Evolutionary conservation across 2,329 filamentous ascomycete genomes (phyloP).

Genomic region (Geosmithia putterillii): DNA sequence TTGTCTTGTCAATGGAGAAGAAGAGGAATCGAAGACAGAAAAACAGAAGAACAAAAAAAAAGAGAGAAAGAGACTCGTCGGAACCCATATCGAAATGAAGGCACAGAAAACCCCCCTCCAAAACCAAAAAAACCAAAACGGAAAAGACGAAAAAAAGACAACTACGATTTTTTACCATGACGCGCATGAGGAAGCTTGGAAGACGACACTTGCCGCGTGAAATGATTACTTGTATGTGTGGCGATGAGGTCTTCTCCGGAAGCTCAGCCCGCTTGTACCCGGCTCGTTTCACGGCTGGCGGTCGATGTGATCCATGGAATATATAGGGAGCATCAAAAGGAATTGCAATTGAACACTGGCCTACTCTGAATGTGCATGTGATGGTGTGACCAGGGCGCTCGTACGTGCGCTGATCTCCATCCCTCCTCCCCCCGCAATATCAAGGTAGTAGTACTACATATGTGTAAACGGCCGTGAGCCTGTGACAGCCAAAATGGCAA

Average conservation of each 20-base stretch:
- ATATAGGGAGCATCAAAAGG: neutral
- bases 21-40: neutral
- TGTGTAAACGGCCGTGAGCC: too few species aligned
- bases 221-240: neutral
- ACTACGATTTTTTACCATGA: constrained; percentile 1
- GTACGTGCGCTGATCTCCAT: too few species aligned
- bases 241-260: neutral
- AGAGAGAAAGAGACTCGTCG: constrained; percentile 10
- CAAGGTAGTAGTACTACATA: too few species aligned
- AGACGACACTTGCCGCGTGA: constrained; percentile 1
- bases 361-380: neutral
- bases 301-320: neutral
- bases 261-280: neutral
- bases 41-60: neutral
- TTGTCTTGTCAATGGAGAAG: constrained; percentile 1
- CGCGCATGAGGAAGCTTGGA: constrained; percentile 1
- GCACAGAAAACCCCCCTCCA: neutral
- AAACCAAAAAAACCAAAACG: constrained; percentile 15
- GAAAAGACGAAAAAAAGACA: constrained; percentile 5
- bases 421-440: neutral
- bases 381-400: too few species aligned
- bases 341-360: neutral
- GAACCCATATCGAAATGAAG: constrained; percentile 16
- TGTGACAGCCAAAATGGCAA: too few species aligned
- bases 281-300: neutral